phyloP scores from a whole-genome alignment of 2,329 filamentous ascomycete genomes.

The Colletotrichum aenigma region DNA sequence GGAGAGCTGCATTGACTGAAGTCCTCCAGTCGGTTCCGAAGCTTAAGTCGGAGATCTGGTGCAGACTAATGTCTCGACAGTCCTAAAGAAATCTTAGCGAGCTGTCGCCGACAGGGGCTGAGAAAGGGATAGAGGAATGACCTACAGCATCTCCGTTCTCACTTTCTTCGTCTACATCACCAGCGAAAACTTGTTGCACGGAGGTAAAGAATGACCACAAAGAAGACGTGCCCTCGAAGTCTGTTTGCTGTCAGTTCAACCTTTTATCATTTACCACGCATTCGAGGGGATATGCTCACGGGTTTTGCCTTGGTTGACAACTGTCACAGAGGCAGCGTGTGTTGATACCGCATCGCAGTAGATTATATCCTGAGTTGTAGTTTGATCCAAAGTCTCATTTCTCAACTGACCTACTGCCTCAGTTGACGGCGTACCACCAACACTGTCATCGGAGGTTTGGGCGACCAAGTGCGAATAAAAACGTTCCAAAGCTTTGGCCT shows the following conservation, averaged over 20 bases:
- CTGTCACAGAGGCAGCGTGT: not conserved
- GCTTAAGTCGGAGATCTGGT: not conserved
- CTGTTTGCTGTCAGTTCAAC: not conserved
- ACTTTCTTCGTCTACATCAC: not conserved
- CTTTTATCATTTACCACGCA: not conserved
- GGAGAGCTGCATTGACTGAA: not conserved
- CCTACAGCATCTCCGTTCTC: not conserved
- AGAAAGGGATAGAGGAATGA: not conserved
- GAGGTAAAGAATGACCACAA: not conserved
- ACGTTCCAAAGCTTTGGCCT: not conserved
- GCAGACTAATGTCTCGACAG: not conserved
- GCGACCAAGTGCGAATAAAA: not conserved
- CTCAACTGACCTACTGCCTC: not conserved
- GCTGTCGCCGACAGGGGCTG: not conserved
- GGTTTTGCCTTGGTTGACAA: not conserved
- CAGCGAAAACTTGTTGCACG: not conserved
- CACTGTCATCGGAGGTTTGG: not conserved
- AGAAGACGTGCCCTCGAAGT: not conserved
- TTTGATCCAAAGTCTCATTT: not conserved
- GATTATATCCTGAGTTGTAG: not conserved
- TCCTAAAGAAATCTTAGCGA: not conserved
- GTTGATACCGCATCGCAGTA: not conserved
- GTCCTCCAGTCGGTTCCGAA: not conserved
- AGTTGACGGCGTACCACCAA: not conserved
- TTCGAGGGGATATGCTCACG: not conserved